phyloP scores from a whole-genome alignment of 768 basidiomycete genomes.

The Cyclocybe aegerita region DNA sequence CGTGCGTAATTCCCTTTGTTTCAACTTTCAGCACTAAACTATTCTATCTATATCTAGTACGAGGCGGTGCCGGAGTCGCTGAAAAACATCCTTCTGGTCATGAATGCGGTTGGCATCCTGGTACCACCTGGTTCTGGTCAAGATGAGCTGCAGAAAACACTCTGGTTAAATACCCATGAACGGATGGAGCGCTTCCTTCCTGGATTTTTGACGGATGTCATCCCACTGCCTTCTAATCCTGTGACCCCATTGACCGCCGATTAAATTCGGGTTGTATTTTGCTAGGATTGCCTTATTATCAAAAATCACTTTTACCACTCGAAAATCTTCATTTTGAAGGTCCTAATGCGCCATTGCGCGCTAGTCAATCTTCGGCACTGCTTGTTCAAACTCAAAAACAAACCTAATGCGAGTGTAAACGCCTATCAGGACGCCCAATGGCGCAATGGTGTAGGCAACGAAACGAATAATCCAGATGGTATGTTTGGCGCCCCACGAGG shows the following conservation, averaged over 20 bases:
- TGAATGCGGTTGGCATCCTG: conserved; percentile 87
- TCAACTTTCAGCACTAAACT: background rate
- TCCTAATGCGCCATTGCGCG: conserved; percentile 28
- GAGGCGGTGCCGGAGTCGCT: conserved; percentile 96
- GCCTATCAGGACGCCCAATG: conserved; percentile 42
- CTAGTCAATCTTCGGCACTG: background rate
- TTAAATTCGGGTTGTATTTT: conserved; percentile 7
- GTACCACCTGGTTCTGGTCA: conserved; percentile 58
- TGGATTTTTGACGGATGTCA: conserved; percentile 77
- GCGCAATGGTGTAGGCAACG: conserved; percentile 56
- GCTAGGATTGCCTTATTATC: no score
- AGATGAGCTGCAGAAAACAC: conserved; percentile 58
- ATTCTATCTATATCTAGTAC: conserved; percentile 38
- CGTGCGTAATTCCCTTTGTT: conserved; percentile 45
- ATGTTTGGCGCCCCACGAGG: conserved; percentile 50
- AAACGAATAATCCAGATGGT: conserved; percentile 38
- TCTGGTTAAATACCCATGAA: conserved; percentile 87
- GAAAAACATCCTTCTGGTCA: conserved; percentile 94
- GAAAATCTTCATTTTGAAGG: conserved; percentile 66
- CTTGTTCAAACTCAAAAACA: conserved; percentile 11
- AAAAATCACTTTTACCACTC: conserved; percentile 17
- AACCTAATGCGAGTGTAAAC: conserved; percentile 55
- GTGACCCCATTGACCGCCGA: conserved; percentile 9
- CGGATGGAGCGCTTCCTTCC: conserved; percentile 91
- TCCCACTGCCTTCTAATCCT: conserved; percentile 37